These are phyloP conservation scores for Hyparrhenia diplandra DNA, from an alignment of 176 grass and related monocot species.

Conservation along the genomic window DNA sequence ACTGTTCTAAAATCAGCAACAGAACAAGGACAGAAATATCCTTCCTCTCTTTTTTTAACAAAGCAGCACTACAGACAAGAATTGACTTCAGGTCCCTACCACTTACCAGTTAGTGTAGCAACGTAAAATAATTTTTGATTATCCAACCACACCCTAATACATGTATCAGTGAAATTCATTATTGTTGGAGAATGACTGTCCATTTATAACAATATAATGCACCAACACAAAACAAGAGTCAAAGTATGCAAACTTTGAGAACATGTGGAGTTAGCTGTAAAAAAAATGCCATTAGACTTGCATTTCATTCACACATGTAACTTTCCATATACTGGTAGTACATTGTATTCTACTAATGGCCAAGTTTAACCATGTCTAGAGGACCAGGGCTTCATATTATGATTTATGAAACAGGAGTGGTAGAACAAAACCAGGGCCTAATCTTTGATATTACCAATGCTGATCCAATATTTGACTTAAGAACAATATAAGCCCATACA, in stretches of 20 bases:
- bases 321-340: not conserved
- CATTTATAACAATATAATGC: not conserved
- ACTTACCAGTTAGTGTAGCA: not conserved
- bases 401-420: not conserved
- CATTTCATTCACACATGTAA: not conserved
- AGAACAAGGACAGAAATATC: not conserved
- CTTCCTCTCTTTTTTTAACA: not conserved
- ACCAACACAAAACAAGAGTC: not conserved
- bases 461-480: constrained; percentile 1
- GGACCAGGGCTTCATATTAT: not conserved
- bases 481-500: not conserved
- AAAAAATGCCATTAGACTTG: not conserved
- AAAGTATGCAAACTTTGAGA: not conserved
- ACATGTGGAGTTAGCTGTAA: not conserved
- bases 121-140: not conserved
- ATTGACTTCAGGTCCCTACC: not conserved
- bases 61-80: not conserved
- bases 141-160: not conserved
- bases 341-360: not conserved
- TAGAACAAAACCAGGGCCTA: not conserved
- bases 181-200: not conserved
- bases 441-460: not conserved
- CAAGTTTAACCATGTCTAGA: not conserved
- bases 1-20: no score
- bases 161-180: not conserved